A percentile compares a stretch with the other conserved stretches of the same genome.
phyloP scores from a whole-genome alignment of 2,329 filamentous ascomycete genomes.

The Apiospora rasikravindrae region DNA sequence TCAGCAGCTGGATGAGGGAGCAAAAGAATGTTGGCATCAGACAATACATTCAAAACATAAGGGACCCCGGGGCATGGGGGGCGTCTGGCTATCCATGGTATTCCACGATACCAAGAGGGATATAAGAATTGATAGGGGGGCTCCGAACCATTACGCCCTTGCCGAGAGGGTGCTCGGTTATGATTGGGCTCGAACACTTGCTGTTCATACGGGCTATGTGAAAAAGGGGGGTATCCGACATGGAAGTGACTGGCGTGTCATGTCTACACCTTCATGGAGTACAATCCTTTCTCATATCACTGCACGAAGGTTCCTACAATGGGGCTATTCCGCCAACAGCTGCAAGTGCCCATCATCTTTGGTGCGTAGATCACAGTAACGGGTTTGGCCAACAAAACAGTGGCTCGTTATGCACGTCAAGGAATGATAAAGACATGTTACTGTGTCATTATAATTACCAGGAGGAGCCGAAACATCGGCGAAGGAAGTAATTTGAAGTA shows the following conservation, averaged over 20 bases:
- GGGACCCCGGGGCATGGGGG: not conserved
- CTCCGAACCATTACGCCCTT: not conserved
- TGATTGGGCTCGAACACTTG: not conserved
- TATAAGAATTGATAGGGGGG: not conserved
- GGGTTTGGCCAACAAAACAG: not conserved
- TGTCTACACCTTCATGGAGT: not conserved
- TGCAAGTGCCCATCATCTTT: not conserved
- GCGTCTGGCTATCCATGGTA: not conserved
- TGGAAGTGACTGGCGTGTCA: not conserved
- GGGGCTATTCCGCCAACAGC: not conserved
- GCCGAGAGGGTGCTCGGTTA: not conserved
- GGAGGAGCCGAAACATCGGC: not conserved
- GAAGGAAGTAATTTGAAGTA: not conserved
- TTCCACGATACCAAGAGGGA: not conserved
- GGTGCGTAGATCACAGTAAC: not conserved
- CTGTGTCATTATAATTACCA: not conserved
- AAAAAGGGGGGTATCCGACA: not conserved
- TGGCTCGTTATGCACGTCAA: not conserved
- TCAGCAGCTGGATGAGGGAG: slow-evolving; percentile 6
- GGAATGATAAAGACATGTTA: too few species aligned
- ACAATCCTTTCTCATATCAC: not conserved
- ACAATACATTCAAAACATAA: not conserved
- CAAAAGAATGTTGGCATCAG: not conserved
- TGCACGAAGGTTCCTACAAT: too few species aligned
- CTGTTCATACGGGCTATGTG: not conserved